Evolutionary conservation across 1,139 yeast species (phyloP), one percentile per base, ranked within the genome.

Genomic region (Cylindricascospora bacillispora): DNA sequence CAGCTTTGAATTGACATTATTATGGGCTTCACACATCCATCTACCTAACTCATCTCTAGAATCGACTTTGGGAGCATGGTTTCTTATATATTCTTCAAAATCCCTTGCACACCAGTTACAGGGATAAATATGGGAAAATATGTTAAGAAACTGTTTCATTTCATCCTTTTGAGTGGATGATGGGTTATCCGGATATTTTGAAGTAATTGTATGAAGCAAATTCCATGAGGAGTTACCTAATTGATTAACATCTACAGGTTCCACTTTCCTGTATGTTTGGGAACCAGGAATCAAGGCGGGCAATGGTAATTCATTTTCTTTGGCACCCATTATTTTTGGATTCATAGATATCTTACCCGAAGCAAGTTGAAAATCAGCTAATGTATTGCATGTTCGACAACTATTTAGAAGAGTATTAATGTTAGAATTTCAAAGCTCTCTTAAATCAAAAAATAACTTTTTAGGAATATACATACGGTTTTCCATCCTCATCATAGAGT

Each of bases 11-110:
- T 92, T 89, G 15, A 92, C 97, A 24, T 71, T 81, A 49, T 89
- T 89, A 57, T 89, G 98, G 3, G 97, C 97, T 39, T 75, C 79
- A 57, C 98, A 92, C 34, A 89, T 60, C 99, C 99, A 89, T 42
- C 58, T 63, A 1, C 95, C 93, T 43, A 89, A 71, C 33, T 73
- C 78, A 31, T 83, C 93, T 45, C 81, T 83, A 7, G 73, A 69
- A 9, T 57, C 62, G 4, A 79, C 83, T 36, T 64, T 63, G 4
- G 94, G 93, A 40, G 73, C 73, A 40, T 78, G 63, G 18, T 57
- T 59, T 19, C 54, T 53, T 27, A 82, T 62, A 57, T 81, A 85
- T 16, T 57, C 56, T 33, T 72, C 67, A 54, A 92, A 82, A 50
- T 86, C 97, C 27, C 70, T 71, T 0, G 93, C 95, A 59, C 98